Conservation (phyloP, 208 protist genomes). For the Crithidia thermophila region DNA sequence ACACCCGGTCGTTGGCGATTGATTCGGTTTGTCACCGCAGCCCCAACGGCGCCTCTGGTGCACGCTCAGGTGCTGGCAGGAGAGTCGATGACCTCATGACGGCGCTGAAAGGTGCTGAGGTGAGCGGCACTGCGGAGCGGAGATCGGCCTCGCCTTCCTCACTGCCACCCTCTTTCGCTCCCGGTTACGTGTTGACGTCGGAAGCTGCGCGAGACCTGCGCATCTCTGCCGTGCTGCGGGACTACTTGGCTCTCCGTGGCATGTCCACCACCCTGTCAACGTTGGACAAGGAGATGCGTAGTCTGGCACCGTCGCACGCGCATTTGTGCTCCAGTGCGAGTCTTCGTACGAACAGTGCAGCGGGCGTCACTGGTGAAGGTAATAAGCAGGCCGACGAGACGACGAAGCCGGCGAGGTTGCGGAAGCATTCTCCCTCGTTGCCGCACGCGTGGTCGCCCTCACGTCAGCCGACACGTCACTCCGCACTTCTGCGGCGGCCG, state of each 20-base stretch:
- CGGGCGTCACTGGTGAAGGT: background rate
- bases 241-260: constrained; percentile 54
- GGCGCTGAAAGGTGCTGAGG: no score
- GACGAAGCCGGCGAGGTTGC: background rate
- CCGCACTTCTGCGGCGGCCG: constrained; percentile 3
- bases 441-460: no score
- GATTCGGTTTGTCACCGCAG: constrained; percentile 14
- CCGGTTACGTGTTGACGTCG: constrained; percentile 3
- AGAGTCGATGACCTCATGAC: no score
- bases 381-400: background rate
- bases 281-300: constrained; percentile 46
- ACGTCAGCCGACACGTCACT: no score
- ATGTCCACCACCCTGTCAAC: constrained; percentile 41
- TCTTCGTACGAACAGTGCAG: no score
- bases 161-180: background rate
- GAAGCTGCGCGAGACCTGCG: constrained; percentile 41
- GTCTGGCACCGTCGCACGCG: constrained; percentile 24
- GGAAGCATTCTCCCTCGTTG: background rate
- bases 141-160: no score
- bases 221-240: constrained; percentile 47
- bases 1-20: constrained; percentile 19
- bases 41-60: background rate
- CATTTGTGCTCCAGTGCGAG: constrained; percentile 5
- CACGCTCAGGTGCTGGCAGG: no score
- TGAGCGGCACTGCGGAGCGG: background rate